A percentile compares a stretch with the other conserved stretches of the same genome.
Evolutionary conservation across 768 basidiomycete species (phyloP).

Genomic region (Ramaria sp.): DNA sequence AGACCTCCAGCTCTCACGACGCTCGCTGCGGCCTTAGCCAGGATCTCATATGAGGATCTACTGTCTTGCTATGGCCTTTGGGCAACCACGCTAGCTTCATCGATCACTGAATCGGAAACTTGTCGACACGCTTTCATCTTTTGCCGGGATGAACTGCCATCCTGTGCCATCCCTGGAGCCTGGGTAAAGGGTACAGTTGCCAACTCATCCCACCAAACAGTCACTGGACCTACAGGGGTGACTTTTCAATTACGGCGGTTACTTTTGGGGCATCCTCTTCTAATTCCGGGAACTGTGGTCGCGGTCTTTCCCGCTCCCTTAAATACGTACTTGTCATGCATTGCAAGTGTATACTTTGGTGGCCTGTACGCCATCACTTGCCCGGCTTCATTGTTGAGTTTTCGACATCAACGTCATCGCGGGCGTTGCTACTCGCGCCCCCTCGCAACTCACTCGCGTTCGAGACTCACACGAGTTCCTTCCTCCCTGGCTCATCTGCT

Average conservation of each 20-base stretch:
- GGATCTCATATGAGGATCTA: not conserved
- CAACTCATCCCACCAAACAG: not conserved
- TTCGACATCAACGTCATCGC: too few species aligned
- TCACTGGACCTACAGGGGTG: not conserved
- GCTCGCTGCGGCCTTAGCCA: not conserved
- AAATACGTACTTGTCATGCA: not conserved
- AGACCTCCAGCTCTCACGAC: not conserved
- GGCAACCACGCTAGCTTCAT: not conserved
- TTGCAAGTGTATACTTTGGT: too few species aligned
- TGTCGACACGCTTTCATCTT: too few species aligned
- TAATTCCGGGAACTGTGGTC: not conserved
- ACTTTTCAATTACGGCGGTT: too few species aligned
- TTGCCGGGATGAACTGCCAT: not conserved
- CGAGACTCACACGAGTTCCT: constrained; percentile 19
- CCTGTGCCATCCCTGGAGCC: not conserved
- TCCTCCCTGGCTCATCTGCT: constrained; percentile 23
- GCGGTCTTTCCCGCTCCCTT: not conserved
- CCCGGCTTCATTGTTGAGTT: too few species aligned
- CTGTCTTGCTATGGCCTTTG: not conserved
- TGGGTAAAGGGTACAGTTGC: not conserved
- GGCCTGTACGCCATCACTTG: too few species aligned
- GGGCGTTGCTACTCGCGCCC: too few species aligned
- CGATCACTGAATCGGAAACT: too few species aligned
- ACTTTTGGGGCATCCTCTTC: not conserved
- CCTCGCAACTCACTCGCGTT: not conserved